Base-by-base conservation (phyloP, 2,329 filamentous ascomycete species). In the Clarireedia sp. region DNA sequence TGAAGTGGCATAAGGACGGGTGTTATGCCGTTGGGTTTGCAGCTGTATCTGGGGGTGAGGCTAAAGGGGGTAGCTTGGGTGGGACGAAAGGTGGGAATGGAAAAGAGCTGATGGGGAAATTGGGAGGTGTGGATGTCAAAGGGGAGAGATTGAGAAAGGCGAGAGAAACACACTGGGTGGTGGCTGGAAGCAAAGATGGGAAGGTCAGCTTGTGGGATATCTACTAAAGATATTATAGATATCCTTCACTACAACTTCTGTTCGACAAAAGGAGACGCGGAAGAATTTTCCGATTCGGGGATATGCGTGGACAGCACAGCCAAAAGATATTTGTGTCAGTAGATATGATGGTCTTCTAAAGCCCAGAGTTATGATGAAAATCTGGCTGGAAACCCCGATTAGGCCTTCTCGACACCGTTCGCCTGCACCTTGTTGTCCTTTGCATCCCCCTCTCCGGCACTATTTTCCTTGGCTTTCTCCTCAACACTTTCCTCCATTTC, bases 201-300 rank as follows among this genome's bases (percentile, higher is more conserved):
- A 96, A 95, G 69, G 82, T 97, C 60, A 95, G 90, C 67, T 74
- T 99, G 63, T 99, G 94, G 94, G 89, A 96, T 73, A 84, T 97
- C 57, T 99, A 94, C 45, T 66, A 41, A 38, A 58, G 12, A 10
- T 45, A 21, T 14, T 23, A 45, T 3, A 41, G 38, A 41, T 41
- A 41, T 14, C n/a, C 29, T 33, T 4, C 4, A 12, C 29, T 16
- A 41, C 8, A 41, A 9, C n/a, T 8, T 41, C 19, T 17, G 19
- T n/a, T 41, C 5, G 14, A 19, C 19, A 41, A 19, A 16, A 41
- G 16, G 16, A 41, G 19, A 41, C 10, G 5, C 29, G 29, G 10
- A 33, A 12, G 4, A 12, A 33, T 12, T 14, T 10, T 4, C 9
- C 29, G 29, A 12, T 10, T 33, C 12, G 9, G 10, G 8, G 29